Evolutionary conservation across 805 yeast genomes (phyloP), one percentile per base, ranked within the genome.

Genomic region (Metschnikowia continentalis): DNA sequence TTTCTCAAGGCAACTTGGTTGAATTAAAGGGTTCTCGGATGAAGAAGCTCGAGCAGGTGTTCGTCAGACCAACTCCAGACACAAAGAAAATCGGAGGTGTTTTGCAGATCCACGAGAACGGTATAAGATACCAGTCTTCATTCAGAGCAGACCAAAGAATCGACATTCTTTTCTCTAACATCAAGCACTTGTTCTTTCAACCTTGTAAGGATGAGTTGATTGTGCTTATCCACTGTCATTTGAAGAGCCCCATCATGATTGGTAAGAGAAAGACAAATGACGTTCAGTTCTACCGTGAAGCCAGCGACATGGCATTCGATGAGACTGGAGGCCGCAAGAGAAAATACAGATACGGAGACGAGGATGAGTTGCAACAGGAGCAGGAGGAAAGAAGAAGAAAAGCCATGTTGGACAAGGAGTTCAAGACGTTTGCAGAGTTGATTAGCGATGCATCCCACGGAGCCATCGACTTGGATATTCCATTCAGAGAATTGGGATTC

Each of bases 321-420:
- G 99, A 94, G 71, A 94, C 99, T 17, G 96, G 97, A 57, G 91
- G 90, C 54, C 85, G 96, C 55, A 86, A 89, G 72, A 83, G 97
- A 69, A 81, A 80, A 57, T 86, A 85, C 68, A 73, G 94, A 63
- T 94, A 94, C 66, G 99, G 99, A 43, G 99, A 94, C 67, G 99
- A 94, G 69, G 99, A 94, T 69, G 99, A 94, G 72, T 76, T 94
- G 57, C 98, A 94, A 70, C 97, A 92, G 70, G 99, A 94, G 73
- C 97, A 92, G 71, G 98, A 94, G 69, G 99, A 94, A 72, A 84
- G 97, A 74, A 80, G 92, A 69, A 81, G 97, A 71, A 88, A 96
- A 62, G 87, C 88, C 22, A 81, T 89, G 36, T 80, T 94, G 62
- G 97, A 94, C 71, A 89, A 87, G 68, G 98, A 94, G 70, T 94